phyloP scores from a whole-genome alignment of 2,329 filamentous ascomycete genomes.

The Fusarium oxysporum region DNA sequence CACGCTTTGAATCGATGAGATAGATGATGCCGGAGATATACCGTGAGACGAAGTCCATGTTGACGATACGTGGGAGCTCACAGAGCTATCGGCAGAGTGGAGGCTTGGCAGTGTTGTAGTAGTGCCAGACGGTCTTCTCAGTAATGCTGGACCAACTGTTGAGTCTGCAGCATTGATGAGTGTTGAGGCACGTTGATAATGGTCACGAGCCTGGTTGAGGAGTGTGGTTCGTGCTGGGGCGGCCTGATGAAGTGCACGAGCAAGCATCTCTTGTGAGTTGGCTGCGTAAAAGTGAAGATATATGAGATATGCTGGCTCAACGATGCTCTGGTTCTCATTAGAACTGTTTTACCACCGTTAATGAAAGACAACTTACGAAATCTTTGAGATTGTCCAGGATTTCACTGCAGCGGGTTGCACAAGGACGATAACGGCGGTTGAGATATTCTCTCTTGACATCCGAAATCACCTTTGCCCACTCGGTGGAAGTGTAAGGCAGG shows the following conservation, averaged over 20 bases:
- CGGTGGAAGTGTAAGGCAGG: conserved; percentile 58
- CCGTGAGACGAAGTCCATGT: conserved; percentile 38
- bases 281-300: conserved; percentile 73
- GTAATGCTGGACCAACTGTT: conserved; percentile 53
- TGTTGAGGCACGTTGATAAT: conserved; percentile 62
- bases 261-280: conserved; percentile 68
- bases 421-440: conserved; percentile 63
- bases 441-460: conserved; percentile 67
- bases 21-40: conserved; percentile 43
- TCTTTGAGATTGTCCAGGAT: conserved; percentile 63
- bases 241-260: conserved; percentile 59
- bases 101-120: conserved; percentile 46
- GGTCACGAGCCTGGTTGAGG: conserved; percentile 62
- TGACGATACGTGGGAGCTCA: conserved; percentile 53
- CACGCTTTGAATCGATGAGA: conserved; percentile 57
- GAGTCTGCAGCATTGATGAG: conserved; percentile 63
- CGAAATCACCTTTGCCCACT: conserved; percentile 64
- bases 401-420: conserved; percentile 64
- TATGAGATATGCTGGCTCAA: conserved; percentile 67
- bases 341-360: not conserved
- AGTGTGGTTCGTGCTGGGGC: conserved; percentile 61
- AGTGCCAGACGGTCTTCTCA: conserved; percentile 55
- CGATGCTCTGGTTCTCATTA: conserved; percentile 48
- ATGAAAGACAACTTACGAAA: conserved; percentile 50
- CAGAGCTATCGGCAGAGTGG: conserved; percentile 60